Evolutionary conservation across 1,284 basidiomycete species (phyloP).

Genomic region (Sporisorium iseilematis-ciliati): DNA sequence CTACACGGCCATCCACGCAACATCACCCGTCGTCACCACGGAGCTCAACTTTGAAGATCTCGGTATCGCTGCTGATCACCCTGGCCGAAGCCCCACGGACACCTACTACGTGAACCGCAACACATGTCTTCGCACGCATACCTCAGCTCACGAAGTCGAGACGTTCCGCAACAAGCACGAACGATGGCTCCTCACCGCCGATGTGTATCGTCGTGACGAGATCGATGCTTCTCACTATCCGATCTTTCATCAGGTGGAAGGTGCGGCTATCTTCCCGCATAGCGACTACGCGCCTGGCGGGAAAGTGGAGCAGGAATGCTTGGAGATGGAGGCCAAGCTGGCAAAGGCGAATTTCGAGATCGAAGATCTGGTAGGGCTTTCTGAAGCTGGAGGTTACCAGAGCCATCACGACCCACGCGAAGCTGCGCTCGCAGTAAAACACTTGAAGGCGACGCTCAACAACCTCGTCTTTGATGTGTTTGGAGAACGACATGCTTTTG

Average conservation of each 20-base stretch:
- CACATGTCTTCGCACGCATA: conserved; percentile 95
- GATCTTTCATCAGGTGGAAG: conserved; percentile 99
- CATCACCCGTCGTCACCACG: conserved; percentile 89
- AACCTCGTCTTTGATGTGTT: conserved; percentile 87
- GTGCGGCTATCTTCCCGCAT: conserved; percentile 80
- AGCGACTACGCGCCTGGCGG: conserved; percentile 71
- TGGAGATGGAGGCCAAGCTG: conserved; percentile 74
- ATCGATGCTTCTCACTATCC: conserved; percentile 98
- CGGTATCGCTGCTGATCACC: conserved; percentile 92
- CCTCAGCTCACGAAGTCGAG: conserved; percentile 96
- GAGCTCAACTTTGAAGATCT: conserved; percentile 96
- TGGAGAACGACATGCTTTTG: conserved; percentile 69
- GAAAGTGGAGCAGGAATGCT: conserved; percentile 73
- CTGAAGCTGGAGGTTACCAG: conserved; percentile 84
- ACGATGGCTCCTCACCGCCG: conserved; percentile 92
- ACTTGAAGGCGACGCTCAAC: conserved; percentile 93
- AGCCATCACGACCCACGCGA: conserved; percentile 75
- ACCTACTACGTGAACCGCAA: conserved; percentile 94
- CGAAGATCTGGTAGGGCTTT: conserved; percentile 81
- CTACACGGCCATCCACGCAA: conserved; percentile 73
- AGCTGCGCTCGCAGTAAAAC: conserved; percentile 77
- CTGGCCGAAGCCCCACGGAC: conserved; percentile 88
- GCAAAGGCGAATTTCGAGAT: conserved; percentile 77
- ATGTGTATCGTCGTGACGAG: conserved; percentile 98
- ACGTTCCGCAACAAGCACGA: conserved; percentile 82